Conservation (phyloP, 2,329 filamentous ascomycete species). For the Thielaviopsis euricoi region DNA sequence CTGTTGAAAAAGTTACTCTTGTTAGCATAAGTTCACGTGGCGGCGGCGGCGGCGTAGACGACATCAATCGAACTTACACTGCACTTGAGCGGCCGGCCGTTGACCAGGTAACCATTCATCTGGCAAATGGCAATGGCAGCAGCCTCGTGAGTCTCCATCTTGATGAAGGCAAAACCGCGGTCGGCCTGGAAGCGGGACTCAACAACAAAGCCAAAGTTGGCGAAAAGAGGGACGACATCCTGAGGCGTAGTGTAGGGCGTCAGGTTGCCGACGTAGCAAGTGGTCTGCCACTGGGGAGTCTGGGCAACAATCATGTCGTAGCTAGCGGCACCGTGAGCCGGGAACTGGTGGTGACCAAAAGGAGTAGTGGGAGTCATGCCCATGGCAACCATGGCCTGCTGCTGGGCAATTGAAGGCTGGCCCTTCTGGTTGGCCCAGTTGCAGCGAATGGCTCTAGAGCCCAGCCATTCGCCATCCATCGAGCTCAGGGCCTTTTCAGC, state of each 20-base stretch:
- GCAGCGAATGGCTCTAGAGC: constrained; percentile 92
- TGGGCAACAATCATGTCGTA: constrained; percentile 95
- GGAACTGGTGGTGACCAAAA: constrained; percentile 95
- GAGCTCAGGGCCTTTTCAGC: constrained; percentile 91
- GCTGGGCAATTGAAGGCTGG: constrained; percentile 96
- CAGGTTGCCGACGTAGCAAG: constrained; percentile 92
- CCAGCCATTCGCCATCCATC: constrained; percentile 99
- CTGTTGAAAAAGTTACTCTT: constrained; percentile 32
- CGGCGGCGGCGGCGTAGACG: no score
- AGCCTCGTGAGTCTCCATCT: constrained; percentile 98
- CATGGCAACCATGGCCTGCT: constrained; percentile 93
- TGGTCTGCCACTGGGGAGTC: constrained; percentile 96
- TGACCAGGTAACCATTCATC: constrained; percentile 93
- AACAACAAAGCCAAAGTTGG: constrained; percentile 95
- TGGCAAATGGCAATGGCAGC: constrained; percentile 98
- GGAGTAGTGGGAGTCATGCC: constrained; percentile 95
- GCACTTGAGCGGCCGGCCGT: constrained; percentile 92
- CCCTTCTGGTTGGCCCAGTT: constrained; percentile 99
- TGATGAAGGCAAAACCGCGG: constrained; percentile 94
- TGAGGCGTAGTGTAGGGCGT: constrained; percentile 96
- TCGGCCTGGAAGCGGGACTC: constrained; percentile 97
- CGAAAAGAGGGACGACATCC: constrained; percentile 92
- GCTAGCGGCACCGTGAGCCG: constrained; percentile 87
- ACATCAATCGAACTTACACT: constrained; percentile 52
- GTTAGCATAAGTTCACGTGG: not conserved